phyloP scores from a whole-genome alignment of 148 eudicot species.

The Cornus controversa region DNA sequence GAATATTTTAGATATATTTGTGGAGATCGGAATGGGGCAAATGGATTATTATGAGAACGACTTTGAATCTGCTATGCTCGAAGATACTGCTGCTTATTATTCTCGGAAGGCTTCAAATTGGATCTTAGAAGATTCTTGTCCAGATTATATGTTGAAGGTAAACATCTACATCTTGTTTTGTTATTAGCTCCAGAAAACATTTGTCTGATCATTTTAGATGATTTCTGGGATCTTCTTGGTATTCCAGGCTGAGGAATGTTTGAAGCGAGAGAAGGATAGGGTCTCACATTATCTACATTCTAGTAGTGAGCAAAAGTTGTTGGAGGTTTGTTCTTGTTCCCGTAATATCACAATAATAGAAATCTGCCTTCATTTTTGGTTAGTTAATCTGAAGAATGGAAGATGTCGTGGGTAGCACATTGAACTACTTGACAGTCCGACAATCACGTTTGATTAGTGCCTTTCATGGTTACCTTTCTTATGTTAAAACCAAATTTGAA shows the following conservation, averaged over 20 bases:
- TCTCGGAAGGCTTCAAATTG: conserved; percentile 67
- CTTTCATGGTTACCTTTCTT: neutral
- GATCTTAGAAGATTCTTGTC: conserved; percentile 64
- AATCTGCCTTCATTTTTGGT: neutral
- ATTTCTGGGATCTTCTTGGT: neutral
- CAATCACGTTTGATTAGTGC: neutral
- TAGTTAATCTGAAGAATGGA: neutral
- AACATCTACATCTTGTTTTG: conserved; percentile 1
- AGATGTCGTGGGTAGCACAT: neutral
- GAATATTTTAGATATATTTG: conserved; percentile 68
- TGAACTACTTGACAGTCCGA: neutral
- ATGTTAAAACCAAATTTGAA: neutral
- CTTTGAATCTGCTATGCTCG: conserved; percentile 57
- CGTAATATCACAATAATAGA: neutral
- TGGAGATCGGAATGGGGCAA: conserved; percentile 63
- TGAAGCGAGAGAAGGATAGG: conserved; percentile 69
- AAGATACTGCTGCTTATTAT: conserved; percentile 60
- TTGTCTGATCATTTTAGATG: neutral
- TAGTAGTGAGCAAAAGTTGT: conserved; percentile 63
- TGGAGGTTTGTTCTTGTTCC: conserved; percentile 42
- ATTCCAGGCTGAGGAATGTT: conserved; percentile 60
- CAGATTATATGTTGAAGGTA: conserved; percentile 68
- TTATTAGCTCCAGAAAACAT: neutral
- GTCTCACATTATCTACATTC: conserved; percentile 63
- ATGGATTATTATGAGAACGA: conserved; percentile 55